Evolutionary conservation across 176 grass and related monocot species (phyloP), one percentile per base, ranked within the genome.

Genomic region (Triticum monococcum): DNA sequence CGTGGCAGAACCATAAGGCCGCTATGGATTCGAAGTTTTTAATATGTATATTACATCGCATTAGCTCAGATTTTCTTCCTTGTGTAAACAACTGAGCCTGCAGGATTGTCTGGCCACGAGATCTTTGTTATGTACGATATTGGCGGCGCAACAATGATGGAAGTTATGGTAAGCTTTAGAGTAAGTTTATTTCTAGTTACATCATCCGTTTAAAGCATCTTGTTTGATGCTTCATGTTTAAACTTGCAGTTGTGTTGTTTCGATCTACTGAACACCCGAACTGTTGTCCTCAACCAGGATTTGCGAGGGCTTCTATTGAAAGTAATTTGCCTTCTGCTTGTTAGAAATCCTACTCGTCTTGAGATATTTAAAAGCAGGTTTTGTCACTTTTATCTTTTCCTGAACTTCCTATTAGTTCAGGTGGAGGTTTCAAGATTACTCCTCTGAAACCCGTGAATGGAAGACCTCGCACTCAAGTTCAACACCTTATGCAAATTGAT

Each of bases 401-500:
- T 81, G 56, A 87, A 84, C 26, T 40, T 81, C 12, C 25, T 81
- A 76, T 77, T 84, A 62, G 1, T 83, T 69, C 85, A 98, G 96
- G 96, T 98, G 96, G 96, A 75, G 96, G 96, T 50, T 98, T 98
- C 66, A 98, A 94, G 84, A 98, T 98, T 84, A 94, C 93, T 78
- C 96, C 96, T 86, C 90, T 98, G 79, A 95, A 92, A 89, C 38
- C 74, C 68, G 71, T 91, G 56, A 85, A 94, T 64, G 91, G 96
- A 22, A 95, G 83, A 77, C 90, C 85, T 3, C 85, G 90, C 50
- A 91, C 96, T 72, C 96, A 98, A 89, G 96, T 98, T 74, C 93
- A 98, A 84, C 86, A 98, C 78, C 90, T 98, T 89, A 98, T 98
- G 92, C 96, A 98, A 88, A 96, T 98, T 88, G 96, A 98, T 91